Evolutionary conservation across 495 filamentous ascomycete species (phyloP).

Genomic region (Cudoniella acicularis): DNA sequence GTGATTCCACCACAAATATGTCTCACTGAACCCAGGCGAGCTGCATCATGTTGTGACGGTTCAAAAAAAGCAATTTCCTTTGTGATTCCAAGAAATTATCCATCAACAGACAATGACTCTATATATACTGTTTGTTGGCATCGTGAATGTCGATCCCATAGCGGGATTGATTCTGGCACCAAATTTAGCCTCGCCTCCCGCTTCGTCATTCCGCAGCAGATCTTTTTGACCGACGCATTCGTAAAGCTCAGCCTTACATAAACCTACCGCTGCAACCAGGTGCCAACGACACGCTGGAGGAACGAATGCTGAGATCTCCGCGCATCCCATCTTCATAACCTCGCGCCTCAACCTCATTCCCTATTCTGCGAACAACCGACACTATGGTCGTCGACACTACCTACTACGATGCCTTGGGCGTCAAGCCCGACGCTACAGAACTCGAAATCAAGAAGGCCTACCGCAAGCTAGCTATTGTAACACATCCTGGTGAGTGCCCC

Average conservation of each 20-base stretch:
- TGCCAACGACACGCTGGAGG: not conserved
- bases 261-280: not conserved
- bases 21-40: not conserved
- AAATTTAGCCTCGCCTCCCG: slow-evolving; percentile 2
- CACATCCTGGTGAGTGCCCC: slow-evolving; percentile 57
- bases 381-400: slow-evolving; percentile 79
- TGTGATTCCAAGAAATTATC: not conserved
- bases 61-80: not conserved
- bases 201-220: slow-evolving; percentile 6
- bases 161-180: not conserved
- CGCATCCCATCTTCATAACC: not conserved
- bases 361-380: too few species aligned
- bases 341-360: not conserved
- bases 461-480: slow-evolving; percentile 82
- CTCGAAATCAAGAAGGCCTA: slow-evolving; percentile 99
- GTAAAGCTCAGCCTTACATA: not conserved
- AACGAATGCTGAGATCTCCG: not conserved
- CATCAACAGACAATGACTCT: not conserved
- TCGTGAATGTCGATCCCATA: not conserved
- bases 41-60: not conserved
- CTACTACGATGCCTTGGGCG: slow-evolving; percentile 89
- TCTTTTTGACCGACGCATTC: not conserved
- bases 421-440: slow-evolving; percentile 83
- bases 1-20: not conserved
- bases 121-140: not conserved